A percentile compares a stretch with the other conserved stretches of the same genome.
Conservation (phyloP, 305 asterid genomes). For the Withania somnifera region DNA sequence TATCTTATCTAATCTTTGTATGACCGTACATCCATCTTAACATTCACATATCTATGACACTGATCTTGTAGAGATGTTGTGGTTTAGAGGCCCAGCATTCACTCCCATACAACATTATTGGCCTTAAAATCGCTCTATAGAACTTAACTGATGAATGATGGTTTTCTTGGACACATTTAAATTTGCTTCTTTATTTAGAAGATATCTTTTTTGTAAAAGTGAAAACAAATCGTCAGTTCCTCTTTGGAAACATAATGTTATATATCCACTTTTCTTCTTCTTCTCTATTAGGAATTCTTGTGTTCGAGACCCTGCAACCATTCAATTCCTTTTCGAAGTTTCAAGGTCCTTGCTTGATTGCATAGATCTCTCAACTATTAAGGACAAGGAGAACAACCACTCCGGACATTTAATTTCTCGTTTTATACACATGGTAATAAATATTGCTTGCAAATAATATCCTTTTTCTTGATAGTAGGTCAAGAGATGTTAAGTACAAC, state of each 20-base stretch:
- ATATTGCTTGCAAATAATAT: slow-evolving; percentile 3
- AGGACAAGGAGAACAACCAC: slow-evolving; percentile 61
- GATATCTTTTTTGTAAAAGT: slow-evolving; percentile 1
- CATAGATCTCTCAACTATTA: slow-evolving; percentile 49
- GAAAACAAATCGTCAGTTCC: background rate
- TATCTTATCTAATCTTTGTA: too few species aligned
- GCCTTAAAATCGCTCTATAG: background rate
- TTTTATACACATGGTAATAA: slow-evolving; percentile 53
- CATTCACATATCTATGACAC: background rate
- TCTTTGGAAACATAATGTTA: slow-evolving; percentile 9
- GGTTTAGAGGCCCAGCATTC: background rate
- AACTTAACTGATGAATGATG: background rate
- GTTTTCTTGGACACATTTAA: background rate
- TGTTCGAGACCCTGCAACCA: slow-evolving; percentile 47
- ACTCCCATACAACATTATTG: background rate
- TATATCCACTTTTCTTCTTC: background rate
- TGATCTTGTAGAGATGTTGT: background rate
- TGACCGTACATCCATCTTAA: background rate
- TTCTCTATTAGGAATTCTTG: slow-evolving; percentile 32
- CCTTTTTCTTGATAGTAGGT: background rate
- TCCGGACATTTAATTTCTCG: slow-evolving; percentile 54
- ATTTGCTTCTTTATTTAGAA: background rate
- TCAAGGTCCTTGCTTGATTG: slow-evolving; percentile 71
- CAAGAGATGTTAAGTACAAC: background rate
- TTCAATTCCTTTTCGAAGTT: slow-evolving; percentile 66